Evolutionary conservation across 129 eudicot species (phyloP), one percentile per base, ranked within the genome.

Genomic region (Artemisia argyi): DNA sequence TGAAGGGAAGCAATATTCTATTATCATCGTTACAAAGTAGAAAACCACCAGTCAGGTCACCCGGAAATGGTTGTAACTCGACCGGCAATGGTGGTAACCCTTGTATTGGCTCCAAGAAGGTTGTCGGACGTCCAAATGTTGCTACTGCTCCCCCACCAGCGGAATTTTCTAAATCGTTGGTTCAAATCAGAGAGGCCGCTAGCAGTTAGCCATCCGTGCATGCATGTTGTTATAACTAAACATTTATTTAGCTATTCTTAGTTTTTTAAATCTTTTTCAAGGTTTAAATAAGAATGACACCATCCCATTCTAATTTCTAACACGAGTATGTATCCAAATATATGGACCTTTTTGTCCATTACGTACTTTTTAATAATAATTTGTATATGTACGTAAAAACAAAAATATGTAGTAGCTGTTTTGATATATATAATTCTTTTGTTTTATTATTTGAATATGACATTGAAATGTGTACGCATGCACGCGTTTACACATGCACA

Each of bases 31-130:
- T 12, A 51, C 51, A 28, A 3, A 48, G 52, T 35, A 35, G 42
- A 35, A 35, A 35, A 50, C 58, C 67, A 11, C 63, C 79, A 2
- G 68, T 12, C 22, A 60, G 14, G 4, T 4, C 79, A 11, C 82
- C 82, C 0, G 80, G 70, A 47, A 84, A 80, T 50, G 71, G 77
- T 12, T 73, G 82, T 71, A 67, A 66, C 73, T 58, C 48, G 57
- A 48, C 65, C 0, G 71, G 80, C 11, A 68, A 69, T 50, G 73
- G 81, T n/a, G 68, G 75, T 12, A 70, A 66, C 20, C 71, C 42
- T 15, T 74, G 78, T 64, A 15, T 74, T 24, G 59, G 51, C 69
- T 63, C 75, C 7, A 78, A 69, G 65, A 69, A 64, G 56, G 76
- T 66, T 4, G 80, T 68, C 19, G 69, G 76, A 3, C 66, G 19